These are phyloP conservation scores for Raddia guianensis DNA, from an alignment of 176 grass and related monocot species.

Conservation along the genomic window DNA sequence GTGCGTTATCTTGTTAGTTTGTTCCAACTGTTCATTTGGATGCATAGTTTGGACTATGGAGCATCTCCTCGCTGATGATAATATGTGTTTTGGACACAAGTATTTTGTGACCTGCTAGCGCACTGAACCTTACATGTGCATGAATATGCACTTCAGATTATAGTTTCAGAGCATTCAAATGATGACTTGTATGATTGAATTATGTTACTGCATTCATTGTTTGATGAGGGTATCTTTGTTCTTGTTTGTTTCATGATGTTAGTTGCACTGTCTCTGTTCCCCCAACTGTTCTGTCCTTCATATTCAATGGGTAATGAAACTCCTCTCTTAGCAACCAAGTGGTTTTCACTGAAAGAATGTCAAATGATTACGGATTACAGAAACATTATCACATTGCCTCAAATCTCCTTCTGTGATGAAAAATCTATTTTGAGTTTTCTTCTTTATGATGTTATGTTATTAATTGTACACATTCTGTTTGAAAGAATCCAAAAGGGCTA, in stretches of 20 bases:
- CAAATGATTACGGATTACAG: conserved; percentile 4
- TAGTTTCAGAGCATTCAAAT: not conserved
- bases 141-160: not conserved
- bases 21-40: not conserved
- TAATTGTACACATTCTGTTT: conserved; percentile 10
- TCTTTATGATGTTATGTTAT: conserved; percentile 11
- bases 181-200: conserved; percentile 13
- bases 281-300: not conserved
- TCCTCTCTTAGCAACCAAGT: not conserved
- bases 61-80: not conserved
- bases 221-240: conserved; percentile 28
- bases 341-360: conserved; percentile 15
- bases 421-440: not conserved
- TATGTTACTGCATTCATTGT: conserved; percentile 23
- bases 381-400: not conserved
- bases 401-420: conserved; percentile 19
- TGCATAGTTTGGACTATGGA: conserved; percentile 4
- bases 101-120: conserved; percentile 10
- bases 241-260: conserved; percentile 39
- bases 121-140: conserved; percentile 26
- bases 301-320: conserved; percentile 13
- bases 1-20: not conserved
- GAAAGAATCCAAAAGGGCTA: conserved; percentile 9
- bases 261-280: conserved; percentile 33
- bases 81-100: not conserved